Evolutionary conservation across 2,329 filamentous ascomycete species (phyloP), one percentile per base, ranked within the genome.

Genomic region (Sclerotinia trifoliorum): DNA sequence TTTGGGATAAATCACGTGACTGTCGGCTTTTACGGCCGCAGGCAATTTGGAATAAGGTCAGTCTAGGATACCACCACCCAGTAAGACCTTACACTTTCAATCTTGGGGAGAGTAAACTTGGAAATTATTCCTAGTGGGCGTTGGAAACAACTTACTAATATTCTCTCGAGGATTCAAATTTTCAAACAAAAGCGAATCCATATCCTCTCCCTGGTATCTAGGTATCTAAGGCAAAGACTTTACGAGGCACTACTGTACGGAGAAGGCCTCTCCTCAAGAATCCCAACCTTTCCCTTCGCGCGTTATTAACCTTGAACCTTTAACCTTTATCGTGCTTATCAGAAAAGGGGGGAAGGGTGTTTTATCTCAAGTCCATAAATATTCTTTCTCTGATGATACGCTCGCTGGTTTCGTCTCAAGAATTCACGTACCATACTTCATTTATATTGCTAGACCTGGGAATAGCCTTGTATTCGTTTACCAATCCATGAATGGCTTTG

Each of bases 391-490:
- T 13, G 32, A n/a, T 55, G 51, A 65, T 55, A 65, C 62, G 49
- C 19, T 26, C 62, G 49, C 19, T 26, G 52, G 63, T 49, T 65
- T 51, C 15, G 21, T 65, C 52, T 48, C 42, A 35, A 52, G 49
- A 55, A 55, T 26, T 24, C 17, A 55, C 55, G 49, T 32, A 54
- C n/a, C 24, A 39, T 44, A 32, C 32, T 57, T 17, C 6, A 44
- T 42, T 42, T 24, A 42, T 57, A 55, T 57, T 58, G 55, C 42
- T 19, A 35, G 46, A 19, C 32, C 46, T 32, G 65, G 55, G 44
- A 66, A 52, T 19, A 17, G 65, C 65, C 65, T 66, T 66, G 65
- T 19, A 61, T 66, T 42, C 26, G 7, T 26, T 8, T 7, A 11
- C 15, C 10, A 19, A 66, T 60, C 32, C 57, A 48, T n/a, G 17